Evolutionary conservation across 1,284 basidiomycete genomes (phyloP).

Genomic region (Sporisorium iseilematis-ciliati): DNA sequence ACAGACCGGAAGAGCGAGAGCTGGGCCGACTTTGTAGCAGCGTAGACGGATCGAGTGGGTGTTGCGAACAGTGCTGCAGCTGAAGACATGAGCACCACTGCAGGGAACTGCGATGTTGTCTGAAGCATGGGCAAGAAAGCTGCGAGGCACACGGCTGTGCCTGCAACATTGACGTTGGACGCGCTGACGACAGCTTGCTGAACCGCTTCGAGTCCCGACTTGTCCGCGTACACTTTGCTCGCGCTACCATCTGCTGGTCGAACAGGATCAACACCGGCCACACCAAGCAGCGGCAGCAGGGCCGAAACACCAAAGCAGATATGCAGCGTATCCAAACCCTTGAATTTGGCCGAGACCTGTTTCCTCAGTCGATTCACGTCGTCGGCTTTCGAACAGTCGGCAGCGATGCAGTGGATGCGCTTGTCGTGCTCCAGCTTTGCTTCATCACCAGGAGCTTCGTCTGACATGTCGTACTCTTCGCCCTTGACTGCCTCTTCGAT

Average conservation of each 20-base stretch:
- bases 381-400: slow-evolving; percentile 78
- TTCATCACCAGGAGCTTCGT: slow-evolving; percentile 50
- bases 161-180: slow-evolving; percentile 72
- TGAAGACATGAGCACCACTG: slow-evolving; percentile 83
- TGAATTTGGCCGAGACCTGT: slow-evolving; percentile 75
- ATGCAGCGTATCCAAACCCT: slow-evolving; percentile 84
- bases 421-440: slow-evolving; percentile 56
- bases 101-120: slow-evolving; percentile 78
- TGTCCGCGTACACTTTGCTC: slow-evolving; percentile 73
- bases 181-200: slow-evolving; percentile 69
- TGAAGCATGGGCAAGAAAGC: slow-evolving; percentile 79
- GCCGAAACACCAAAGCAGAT: slow-evolving; percentile 88
- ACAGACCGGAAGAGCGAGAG: slow-evolving; percentile 82
- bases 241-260: slow-evolving; percentile 68
- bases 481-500: slow-evolving; percentile 31
- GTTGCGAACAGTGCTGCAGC: slow-evolving; percentile 84
- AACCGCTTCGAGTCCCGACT: slow-evolving; percentile 70
- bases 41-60: slow-evolving; percentile 86
- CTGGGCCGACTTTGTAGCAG: slow-evolving; percentile 84
- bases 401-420: slow-evolving; percentile 70
- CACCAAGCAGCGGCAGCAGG: slow-evolving; percentile 80
- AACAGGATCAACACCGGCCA: slow-evolving; percentile 76
- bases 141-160: slow-evolving; percentile 72
- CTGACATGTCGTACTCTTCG: slow-evolving; percentile 59
- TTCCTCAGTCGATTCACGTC: slow-evolving; percentile 79